Percentiles rank a stretch among this genome's conserved stretches.
Conservation (phyloP, 306 rosid species). For the Vigna angularis region DNA sequence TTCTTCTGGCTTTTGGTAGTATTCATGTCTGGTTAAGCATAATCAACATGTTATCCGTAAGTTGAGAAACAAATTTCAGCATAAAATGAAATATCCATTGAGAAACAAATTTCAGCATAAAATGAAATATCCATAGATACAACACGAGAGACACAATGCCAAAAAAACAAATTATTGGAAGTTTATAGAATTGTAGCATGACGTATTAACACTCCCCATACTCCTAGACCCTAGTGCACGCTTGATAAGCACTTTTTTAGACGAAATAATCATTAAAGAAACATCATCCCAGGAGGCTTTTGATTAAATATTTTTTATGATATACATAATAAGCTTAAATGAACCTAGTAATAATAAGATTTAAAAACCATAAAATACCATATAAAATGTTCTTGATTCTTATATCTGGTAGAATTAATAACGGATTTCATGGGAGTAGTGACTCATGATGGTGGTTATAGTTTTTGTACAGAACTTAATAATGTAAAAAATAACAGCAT, state of each 20-base stretch:
- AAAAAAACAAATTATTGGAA: conserved; percentile 21
- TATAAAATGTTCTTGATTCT: background rate
- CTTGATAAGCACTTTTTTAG: background rate
- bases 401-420: conserved; percentile 9
- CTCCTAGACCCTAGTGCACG: background rate
- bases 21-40: conserved; percentile 77
- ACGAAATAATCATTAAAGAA: background rate
- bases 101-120: conserved; percentile 23
- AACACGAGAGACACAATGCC: background rate
- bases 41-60: conserved; percentile 30
- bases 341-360: conserved; percentile 11
- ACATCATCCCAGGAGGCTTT: background rate
- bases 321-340: background rate
- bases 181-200: background rate
- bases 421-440: conserved; percentile 3
- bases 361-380: background rate
- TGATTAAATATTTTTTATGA: background rate
- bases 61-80: conserved; percentile 28
- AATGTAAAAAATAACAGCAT: conserved; percentile 8
- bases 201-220: conserved; percentile 16
- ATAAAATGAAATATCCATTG: conserved; percentile 34
- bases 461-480: background rate
- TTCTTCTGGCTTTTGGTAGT: conserved; percentile 91
- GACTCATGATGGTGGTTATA: background rate
- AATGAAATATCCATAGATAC: background rate